Evolutionary conservation across 352 stramenopile species (phyloP).

Genomic region (Globisporangium rhizosaccharum): DNA sequence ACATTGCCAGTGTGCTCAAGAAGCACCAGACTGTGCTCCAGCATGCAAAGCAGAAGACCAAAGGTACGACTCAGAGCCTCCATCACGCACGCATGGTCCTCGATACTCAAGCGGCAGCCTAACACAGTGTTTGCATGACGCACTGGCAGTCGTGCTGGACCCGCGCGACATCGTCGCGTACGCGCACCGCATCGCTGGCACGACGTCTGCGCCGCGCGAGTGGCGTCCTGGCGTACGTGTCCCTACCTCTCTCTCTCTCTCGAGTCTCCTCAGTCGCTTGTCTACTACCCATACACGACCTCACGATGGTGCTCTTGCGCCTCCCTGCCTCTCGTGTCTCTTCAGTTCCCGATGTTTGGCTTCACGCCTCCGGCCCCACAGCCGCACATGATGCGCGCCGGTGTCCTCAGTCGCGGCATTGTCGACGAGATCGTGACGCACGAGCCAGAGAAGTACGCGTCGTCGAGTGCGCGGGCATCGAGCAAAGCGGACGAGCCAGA

Average conservation of each 20-base stretch:
- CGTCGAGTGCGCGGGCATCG: conserved; percentile 32
- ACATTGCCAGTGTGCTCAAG: conserved; percentile 58
- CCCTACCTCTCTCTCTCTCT: not conserved
- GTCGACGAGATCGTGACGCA: conserved; percentile 78
- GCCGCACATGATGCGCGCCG: conserved; percentile 82
- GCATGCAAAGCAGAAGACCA: conserved; percentile 46
- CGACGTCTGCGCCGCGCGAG: conserved; percentile 63
- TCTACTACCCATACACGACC: not conserved
- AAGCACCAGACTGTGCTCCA: conserved; percentile 60
- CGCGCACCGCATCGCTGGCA: conserved; percentile 73
- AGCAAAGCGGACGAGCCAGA: conserved; percentile 27
- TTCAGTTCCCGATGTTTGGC: conserved; percentile 81
- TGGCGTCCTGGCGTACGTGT: conserved; percentile 71
- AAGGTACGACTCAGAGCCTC: conserved; percentile 23
- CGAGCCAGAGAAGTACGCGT: conserved; percentile 50
- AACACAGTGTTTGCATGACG: not conserved
- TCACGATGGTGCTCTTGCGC: too few relatives aligned
- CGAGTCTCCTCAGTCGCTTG: not conserved
- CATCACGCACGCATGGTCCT: not conserved
- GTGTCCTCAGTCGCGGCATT: conserved; percentile 75
- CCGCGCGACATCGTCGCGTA: conserved; percentile 72
- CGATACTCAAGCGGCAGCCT: not conserved
- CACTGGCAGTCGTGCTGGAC: conserved; percentile 46
- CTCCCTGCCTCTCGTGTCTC: not conserved
- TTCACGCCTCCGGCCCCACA: conserved; percentile 82